Conservation (phyloP, 148 eudicot species). For the Fagopyrum esculentum region DNA sequence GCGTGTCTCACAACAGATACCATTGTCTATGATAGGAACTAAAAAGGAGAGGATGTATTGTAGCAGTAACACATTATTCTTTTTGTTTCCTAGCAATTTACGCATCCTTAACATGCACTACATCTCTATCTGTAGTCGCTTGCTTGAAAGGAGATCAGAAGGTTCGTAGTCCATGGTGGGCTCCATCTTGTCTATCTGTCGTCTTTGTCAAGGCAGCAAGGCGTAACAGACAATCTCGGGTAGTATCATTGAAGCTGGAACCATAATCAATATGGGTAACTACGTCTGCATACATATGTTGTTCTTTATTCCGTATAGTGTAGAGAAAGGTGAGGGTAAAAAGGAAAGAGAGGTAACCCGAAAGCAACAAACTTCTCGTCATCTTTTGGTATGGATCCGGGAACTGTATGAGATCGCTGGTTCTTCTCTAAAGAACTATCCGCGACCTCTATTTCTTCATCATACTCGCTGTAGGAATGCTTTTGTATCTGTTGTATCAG, state of each 20-base stretch:
- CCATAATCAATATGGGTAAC: constrained; percentile 36
- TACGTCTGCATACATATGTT: constrained; percentile 23
- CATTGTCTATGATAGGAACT: neutral
- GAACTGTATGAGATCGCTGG: neutral
- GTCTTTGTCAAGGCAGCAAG: constrained; percentile 66
- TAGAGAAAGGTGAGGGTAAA: neutral
- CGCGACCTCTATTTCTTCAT: neutral
- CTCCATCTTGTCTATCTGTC: constrained; percentile 75
- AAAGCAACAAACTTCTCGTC: neutral
- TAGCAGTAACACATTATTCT: too few relatives aligned
- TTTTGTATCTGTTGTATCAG: neutral
- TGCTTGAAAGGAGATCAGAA: constrained; percentile 98
- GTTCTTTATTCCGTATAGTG: constrained; percentile 12
- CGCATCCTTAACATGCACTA: neutral
- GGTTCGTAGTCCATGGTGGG: constrained; percentile 92
- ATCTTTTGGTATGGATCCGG: neutral
- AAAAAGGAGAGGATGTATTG: neutral
- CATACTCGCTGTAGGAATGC: neutral
- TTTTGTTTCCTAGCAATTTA: neutral
- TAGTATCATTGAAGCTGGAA: constrained; percentile 93
- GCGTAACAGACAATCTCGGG: constrained; percentile 83
- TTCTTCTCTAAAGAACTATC: constrained; percentile 2
- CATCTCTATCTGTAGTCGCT: constrained; percentile 49
- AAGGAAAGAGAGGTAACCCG: neutral
- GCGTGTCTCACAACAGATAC: neutral